phyloP scores from a whole-genome alignment of 805 yeast genomes.

The Wickerhamiella hasegawae region DNA sequence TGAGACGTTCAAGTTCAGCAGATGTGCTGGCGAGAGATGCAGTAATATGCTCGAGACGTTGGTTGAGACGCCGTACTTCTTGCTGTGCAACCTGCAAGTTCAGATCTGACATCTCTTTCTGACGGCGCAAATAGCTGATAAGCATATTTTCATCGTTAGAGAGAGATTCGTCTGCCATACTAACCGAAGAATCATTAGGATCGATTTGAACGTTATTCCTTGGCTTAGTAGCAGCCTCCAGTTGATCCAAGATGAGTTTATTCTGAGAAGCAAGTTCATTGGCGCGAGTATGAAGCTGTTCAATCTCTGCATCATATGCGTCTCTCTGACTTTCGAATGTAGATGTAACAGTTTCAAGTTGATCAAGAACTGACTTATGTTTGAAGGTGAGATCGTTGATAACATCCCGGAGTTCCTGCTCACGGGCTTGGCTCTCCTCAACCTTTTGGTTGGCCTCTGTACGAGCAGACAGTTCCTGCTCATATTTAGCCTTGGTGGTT shows the following conservation, averaged over 20 bases:
- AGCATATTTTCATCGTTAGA: slow-evolving; percentile 14
- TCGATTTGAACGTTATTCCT: not conserved
- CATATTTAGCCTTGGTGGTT: no score
- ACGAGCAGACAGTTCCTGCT: not conserved
- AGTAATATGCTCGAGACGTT: slow-evolving; percentile 30
- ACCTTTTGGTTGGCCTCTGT: not conserved
- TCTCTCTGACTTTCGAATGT: not conserved
- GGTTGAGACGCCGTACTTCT: slow-evolving; percentile 39
- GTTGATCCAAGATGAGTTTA: not conserved
- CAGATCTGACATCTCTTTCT: slow-evolving; percentile 52
- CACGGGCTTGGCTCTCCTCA: not conserved
- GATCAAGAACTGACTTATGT: no score
- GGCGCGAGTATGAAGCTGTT: not conserved
- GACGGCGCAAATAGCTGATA: slow-evolving; percentile 49
- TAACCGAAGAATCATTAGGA: not conserved
- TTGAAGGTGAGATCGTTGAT: not conserved
- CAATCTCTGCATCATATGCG: not conserved
- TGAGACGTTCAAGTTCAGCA: not conserved
- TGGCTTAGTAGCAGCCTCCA: not conserved
- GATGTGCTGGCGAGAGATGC: slow-evolving; percentile 27
- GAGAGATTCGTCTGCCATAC: no score
- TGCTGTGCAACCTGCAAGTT: slow-evolving; percentile 36
- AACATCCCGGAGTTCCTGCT: not conserved
- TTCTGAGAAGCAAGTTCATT: not conserved
- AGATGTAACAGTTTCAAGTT: not conserved